These are phyloP conservation scores for Solanum lignicaule DNA, from an alignment of 257 asterid species.

Conservation along the genomic window DNA sequence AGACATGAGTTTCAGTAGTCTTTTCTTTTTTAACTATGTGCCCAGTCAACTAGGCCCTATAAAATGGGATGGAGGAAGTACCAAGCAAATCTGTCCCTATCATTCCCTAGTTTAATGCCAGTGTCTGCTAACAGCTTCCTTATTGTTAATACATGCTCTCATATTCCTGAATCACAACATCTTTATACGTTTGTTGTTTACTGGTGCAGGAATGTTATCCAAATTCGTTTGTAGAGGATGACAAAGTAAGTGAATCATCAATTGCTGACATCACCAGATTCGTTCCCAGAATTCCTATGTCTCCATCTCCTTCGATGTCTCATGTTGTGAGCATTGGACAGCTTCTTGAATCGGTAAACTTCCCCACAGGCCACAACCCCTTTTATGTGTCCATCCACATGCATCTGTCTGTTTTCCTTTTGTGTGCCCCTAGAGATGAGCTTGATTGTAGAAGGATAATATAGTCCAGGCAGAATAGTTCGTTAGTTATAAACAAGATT, in stretches of 20 bases:
- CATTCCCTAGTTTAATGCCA: background rate
- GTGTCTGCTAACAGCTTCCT: background rate
- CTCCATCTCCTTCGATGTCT: conserved; percentile 78
- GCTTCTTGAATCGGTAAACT: conserved; percentile 78
- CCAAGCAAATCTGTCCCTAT: background rate
- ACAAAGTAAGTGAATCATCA: conserved; percentile 64
- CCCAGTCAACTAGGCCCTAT: background rate
- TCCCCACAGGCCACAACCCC: background rate
- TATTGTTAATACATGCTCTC: background rate
- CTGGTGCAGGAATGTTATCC: conserved; percentile 58
- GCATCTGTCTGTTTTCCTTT: background rate
- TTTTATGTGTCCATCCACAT: background rate
- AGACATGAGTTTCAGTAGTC: background rate
- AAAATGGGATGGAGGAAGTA: background rate
- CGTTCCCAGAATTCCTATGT: conserved; percentile 57
- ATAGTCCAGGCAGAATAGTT: background rate
- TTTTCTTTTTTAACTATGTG: background rate
- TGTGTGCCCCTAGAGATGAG: background rate
- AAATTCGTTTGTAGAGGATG: conserved; percentile 61
- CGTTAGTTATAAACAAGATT: background rate
- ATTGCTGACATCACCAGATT: conserved; percentile 66
- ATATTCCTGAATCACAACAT: background rate
- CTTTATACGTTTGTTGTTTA: background rate
- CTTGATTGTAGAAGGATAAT: background rate
- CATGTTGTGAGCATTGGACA: conserved; percentile 84